These are phyloP conservation scores for Saturnispora kantuleensis DNA, from an alignment of 805 yeast species.

Conservation along the genomic window DNA sequence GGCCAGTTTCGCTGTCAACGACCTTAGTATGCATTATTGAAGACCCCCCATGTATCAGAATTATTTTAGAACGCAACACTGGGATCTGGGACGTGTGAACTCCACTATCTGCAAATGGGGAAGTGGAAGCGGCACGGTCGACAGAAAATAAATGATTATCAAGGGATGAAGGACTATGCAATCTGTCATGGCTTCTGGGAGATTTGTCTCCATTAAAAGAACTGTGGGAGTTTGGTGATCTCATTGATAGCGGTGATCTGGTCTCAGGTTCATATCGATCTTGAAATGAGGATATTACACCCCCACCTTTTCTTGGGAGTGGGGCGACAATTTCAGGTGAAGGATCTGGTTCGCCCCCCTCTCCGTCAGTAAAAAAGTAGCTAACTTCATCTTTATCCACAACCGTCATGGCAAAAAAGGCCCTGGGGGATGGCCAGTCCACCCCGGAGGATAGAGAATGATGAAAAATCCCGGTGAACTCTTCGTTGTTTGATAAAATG, in stretches of 20 bases:
- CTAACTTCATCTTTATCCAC: slow-evolving; percentile 13
- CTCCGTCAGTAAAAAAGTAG: slow-evolving; percentile 2
- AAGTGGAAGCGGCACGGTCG: neutral
- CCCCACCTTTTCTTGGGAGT: neutral
- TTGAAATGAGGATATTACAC: neutral
- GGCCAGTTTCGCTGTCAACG: slow-evolving; percentile 13
- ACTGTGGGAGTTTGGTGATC: neutral
- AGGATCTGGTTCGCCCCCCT: neutral
- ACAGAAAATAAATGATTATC: neutral
- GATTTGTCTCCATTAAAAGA: neutral
- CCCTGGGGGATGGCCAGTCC: slow-evolving; percentile 27
- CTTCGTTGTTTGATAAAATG: slow-evolving; percentile 1
- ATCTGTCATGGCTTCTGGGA: neutral
- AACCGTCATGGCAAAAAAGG: slow-evolving; percentile 19
- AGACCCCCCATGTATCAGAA: slow-evolving; percentile 28
- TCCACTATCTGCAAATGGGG: slow-evolving; percentile 2
- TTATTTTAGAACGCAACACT: slow-evolving; percentile 15
- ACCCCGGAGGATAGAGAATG: slow-evolving; percentile 11
- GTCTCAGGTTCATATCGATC: neutral
- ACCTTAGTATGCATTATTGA: slow-evolving; percentile 19
- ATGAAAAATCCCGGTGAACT: slow-evolving; percentile 20
- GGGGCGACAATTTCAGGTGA: neutral
- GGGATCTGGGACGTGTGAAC: slow-evolving; percentile 6
- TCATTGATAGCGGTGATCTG: slow-evolving; percentile 2
- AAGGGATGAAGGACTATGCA: neutral